Percentiles rank a stretch among this genome's conserved stretches.
Evolutionary conservation across 352 stramenopile species (phyloP).

Genomic region (Phytophthora hibernalis): DNA sequence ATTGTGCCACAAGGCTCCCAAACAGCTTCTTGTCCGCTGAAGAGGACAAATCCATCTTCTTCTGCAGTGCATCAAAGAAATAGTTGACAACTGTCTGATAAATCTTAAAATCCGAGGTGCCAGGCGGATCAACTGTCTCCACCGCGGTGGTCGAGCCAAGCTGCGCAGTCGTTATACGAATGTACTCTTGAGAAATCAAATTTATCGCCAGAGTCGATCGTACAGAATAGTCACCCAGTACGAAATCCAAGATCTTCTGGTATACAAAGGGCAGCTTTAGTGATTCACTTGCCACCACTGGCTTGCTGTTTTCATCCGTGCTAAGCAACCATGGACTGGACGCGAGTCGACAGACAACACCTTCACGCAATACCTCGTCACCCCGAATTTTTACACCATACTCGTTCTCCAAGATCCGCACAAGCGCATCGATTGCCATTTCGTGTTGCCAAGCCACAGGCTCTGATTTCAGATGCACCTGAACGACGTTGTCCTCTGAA

Average conservation of each 20-base stretch:
- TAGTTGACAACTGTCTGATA: conserved; percentile 60
- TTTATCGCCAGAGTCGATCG: conserved; percentile 60
- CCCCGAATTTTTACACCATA: conserved; percentile 74
- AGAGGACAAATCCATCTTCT: conserved; percentile 62
- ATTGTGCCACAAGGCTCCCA: conserved; percentile 53
- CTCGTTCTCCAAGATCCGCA: conserved; percentile 80
- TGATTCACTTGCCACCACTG: conserved; percentile 18
- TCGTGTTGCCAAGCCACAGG: conserved; percentile 68
- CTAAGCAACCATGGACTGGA: conserved; percentile 67
- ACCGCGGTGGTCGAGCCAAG: conserved; percentile 7
- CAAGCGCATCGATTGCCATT: conserved; percentile 72
- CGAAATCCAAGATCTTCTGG: conserved; percentile 75
- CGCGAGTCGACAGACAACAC: conserved; percentile 73
- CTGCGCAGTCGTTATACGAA: conserved; percentile 48
- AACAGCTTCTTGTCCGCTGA: conserved; percentile 80
- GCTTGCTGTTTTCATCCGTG: conserved; percentile 51
- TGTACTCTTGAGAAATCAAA: conserved; percentile 72
- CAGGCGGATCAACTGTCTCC: neutral
- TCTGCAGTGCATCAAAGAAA: conserved; percentile 52
- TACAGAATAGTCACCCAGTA: conserved; percentile 58
- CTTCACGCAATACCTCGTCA: conserved; percentile 67
- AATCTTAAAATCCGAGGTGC: conserved; percentile 33
- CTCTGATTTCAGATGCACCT: conserved; percentile 79
- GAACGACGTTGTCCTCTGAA: conserved; percentile 75
- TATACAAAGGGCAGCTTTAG: conserved; percentile 63